phyloP scores from a whole-genome alignment of 495 filamentous ascomycete species.

The Penicillium pulvis region DNA sequence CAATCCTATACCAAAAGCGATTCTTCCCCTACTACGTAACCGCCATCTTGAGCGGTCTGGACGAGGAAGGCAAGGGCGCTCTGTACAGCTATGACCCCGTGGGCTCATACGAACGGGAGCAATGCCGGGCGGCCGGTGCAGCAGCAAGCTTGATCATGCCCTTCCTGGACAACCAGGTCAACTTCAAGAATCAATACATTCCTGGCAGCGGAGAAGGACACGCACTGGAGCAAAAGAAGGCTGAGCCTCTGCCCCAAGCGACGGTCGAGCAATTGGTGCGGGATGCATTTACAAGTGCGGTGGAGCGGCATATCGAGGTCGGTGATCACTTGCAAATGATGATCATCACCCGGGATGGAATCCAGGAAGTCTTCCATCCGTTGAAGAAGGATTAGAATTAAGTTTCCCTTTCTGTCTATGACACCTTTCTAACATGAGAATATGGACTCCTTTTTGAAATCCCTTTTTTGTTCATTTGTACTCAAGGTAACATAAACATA shows the following conservation, averaged over 20 bases:
- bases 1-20: slow-evolving; percentile 92
- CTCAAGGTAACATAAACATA: background rate
- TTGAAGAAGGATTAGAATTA: slow-evolving; percentile 85
- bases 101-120: slow-evolving; percentile 93
- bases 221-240: slow-evolving; percentile 64
- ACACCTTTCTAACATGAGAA: slow-evolving; percentile 17
- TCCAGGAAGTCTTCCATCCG: slow-evolving; percentile 79
- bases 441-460: slow-evolving; percentile 8
- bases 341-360: slow-evolving; percentile 82
- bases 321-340: slow-evolving; percentile 96
- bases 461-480: slow-evolving; percentile 18
- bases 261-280: slow-evolving; percentile 85
- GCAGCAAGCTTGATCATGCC: slow-evolving; percentile 97
- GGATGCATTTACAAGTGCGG: slow-evolving; percentile 96
- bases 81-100: slow-evolving; percentile 98
- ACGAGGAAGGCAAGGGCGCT: slow-evolving; percentile 92
- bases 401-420: slow-evolving; percentile 18
- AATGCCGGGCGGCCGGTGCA: slow-evolving; percentile 93
- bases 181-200: slow-evolving; percentile 98
- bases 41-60: slow-evolving; percentile 89
- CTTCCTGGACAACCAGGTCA: slow-evolving; percentile 98
- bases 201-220: slow-evolving; percentile 86
- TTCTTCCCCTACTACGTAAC: slow-evolving; percentile 98
- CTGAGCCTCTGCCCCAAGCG: slow-evolving; percentile 65
- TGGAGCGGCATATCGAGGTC: slow-evolving; percentile 98